These are phyloP conservation scores for Vickermania spadyakhi DNA, from an alignment of 208 protist species.

Conservation along the genomic window DNA sequence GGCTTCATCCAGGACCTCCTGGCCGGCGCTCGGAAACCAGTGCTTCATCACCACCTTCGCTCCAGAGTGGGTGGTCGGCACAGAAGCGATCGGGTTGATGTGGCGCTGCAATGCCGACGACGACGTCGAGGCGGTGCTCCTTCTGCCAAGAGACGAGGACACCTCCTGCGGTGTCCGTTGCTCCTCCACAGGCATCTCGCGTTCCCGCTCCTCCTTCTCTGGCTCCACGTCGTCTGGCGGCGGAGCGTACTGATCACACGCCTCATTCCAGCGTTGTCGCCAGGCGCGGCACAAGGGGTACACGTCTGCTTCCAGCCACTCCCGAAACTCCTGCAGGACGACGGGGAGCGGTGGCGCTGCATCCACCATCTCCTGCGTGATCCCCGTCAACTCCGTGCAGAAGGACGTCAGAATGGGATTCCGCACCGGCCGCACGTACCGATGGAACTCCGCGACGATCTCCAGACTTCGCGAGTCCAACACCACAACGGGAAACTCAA, in stretches of 20 bases:
- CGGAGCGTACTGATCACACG: not conserved
- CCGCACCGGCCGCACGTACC: conserved; percentile 80
- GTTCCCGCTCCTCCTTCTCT: too few species aligned
- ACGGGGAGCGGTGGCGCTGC: conserved; percentile 41
- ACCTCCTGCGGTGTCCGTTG: too few species aligned
- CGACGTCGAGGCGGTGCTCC: not conserved
- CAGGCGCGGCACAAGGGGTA: conserved; percentile 51
- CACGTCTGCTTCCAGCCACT: conserved; percentile 51
- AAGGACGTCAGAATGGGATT: conserved; percentile 83
- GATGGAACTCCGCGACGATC: conserved; percentile 80
- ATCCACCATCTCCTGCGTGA: conserved; percentile 89
- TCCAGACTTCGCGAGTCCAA: conserved; percentile 56
- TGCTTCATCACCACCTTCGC: not conserved
- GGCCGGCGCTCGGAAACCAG: not conserved
- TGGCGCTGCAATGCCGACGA: not conserved
- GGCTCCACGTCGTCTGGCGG: not conserved
- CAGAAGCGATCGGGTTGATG: too few species aligned
- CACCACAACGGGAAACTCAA: conserved; percentile 93
- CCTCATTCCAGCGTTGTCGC: conserved; percentile 10
- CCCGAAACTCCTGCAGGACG: conserved; percentile 48
- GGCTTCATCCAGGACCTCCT: not conserved
- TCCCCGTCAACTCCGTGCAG: conserved; percentile 93
- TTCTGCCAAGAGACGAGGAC: too few species aligned
- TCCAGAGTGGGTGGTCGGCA: too few species aligned
- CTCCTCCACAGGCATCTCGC: too few species aligned